Percentiles rank a stretch among this genome's conserved stretches.
These are phyloP conservation scores for Eucalyptus polyanthemos DNA, from an alignment of 345 rosid species.

Conservation along the genomic window DNA sequence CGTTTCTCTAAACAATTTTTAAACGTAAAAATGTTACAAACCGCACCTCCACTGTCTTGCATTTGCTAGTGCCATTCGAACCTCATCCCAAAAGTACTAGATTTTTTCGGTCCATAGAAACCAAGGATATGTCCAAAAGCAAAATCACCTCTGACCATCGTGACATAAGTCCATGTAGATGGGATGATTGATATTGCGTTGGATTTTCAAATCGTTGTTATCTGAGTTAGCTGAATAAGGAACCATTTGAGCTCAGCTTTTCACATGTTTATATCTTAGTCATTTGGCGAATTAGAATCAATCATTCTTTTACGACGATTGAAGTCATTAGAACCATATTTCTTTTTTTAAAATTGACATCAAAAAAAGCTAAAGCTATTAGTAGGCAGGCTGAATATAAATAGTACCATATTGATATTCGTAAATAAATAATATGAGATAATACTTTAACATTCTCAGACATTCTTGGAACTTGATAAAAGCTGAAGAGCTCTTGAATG, in stretches of 20 bases:
- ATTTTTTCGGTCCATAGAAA: neutral
- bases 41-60: neutral
- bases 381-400: neutral
- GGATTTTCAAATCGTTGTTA: neutral
- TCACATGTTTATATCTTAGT: neutral
- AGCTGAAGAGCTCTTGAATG: neutral
- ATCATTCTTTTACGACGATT: neutral
- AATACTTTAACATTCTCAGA: neutral
- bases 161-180: neutral
- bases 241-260: neutral
- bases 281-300: neutral
- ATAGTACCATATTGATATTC: neutral
- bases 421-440: neutral
- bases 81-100: neutral
- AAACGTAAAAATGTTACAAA: too few relatives aligned
- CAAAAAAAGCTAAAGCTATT: neutral
- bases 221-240: accelerated
- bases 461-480: neutral
- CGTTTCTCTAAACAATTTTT: too few relatives aligned
- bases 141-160: neutral
- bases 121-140: neutral
- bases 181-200: neutral
- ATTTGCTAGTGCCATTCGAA: neutral
- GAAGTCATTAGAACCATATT: accelerated
- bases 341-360: neutral